Base-by-base conservation (phyloP, 208 protist genomes). In the Acanthamoeba lenticulata region DNA sequence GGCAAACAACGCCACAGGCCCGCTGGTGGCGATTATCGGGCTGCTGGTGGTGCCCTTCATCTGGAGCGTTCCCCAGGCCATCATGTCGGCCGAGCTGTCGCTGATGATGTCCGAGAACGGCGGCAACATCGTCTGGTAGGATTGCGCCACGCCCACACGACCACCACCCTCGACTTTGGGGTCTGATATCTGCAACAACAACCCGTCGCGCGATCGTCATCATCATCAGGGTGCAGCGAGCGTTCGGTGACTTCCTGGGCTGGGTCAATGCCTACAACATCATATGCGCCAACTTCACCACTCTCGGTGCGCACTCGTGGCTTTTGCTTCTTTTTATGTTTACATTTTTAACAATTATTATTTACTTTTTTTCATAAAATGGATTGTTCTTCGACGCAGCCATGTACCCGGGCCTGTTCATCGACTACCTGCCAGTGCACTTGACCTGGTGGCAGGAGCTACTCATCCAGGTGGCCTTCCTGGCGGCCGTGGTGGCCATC, bases 261-360 rank as follows among this genome's bases (percentile, higher is more conserved):
- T 88, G 79, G 79, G 27, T 88, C 27, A 88, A 88, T 57, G 79
- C 79, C 19, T 88, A 88, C 47, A 88, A 88, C 79, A 88, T 62
- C 24, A 60, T 88, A 4, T 29, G 42, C 17, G 47, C 40, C 79
- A 88, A 62, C 45, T 88, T 88, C 29, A 60, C 47, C 47, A 62
- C 79, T 19, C 79, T 62, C 3, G 79, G 45, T 60, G 32, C n/a
- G 34, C 19, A 24, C 19, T 57, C 19, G 9, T 57, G 49, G 9
- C 19, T 67, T n/a, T 67, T 67, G 15, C 27, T 67, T n/a, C 3
- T 67, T n/a, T 67, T 67, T 24, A 36, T n/a, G n/a, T n/a, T n/a
- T n/a, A n/a, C n/a, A n/a, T n/a, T 77, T 77, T 29, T 77, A 38
- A 15, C 34, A 17, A 7, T 13, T 34, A 32, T 32, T 15, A 7